Evolutionary conservation across 2,329 filamentous ascomycete genomes (phyloP), one percentile per base, ranked within the genome.

Genomic region (Colletotrichum brevisporum): DNA sequence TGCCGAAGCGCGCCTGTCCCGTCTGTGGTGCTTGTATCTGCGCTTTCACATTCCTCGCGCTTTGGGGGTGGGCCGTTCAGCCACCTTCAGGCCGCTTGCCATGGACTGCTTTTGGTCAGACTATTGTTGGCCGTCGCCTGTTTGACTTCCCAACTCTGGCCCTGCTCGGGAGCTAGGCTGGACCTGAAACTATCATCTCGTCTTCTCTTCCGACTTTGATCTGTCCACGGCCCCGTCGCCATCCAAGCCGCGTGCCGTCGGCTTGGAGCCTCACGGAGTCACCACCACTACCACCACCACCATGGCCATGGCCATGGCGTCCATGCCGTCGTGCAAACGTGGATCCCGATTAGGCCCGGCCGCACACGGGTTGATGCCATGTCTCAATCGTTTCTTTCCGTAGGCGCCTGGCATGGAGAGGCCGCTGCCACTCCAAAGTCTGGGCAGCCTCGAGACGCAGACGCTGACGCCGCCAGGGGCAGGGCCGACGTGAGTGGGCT

Each of bases 181-280:
- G 66, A 66, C 66, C 66, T 66, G 66, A 69, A 69, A 69, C 66
- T 69, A 55, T 51, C 48, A 58, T 69, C 50, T 69, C 50, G 54
- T 55, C 65, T 58, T 50, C 48, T 21, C 58, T 59, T 27, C 65
- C 51, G 50, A 55, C 55, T 59, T 69, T 60, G 50, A 69, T 69
- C 41, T 60, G 66, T 47, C 50, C 66, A 69, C 66, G 61, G 66
- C 61, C 66, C 66, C 50, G 55, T 69, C 55, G 27, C 60, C 52
- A 50, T 58, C 54, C 50, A 41, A 68, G 65, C 48, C 60, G 65
- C 60, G 60, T 64, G 54, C 53, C 60, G 41, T 39, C 60, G 54
- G 61, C 55, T 55, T 52, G 57, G 52, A 62, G 53, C 63, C 52
- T 70, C 57, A 51, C 53, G 52, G 43, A 56, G 53, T 56, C 39